Conservation (phyloP, 2,329 filamentous ascomycete genomes). For the Aschersonia sp. region DNA sequence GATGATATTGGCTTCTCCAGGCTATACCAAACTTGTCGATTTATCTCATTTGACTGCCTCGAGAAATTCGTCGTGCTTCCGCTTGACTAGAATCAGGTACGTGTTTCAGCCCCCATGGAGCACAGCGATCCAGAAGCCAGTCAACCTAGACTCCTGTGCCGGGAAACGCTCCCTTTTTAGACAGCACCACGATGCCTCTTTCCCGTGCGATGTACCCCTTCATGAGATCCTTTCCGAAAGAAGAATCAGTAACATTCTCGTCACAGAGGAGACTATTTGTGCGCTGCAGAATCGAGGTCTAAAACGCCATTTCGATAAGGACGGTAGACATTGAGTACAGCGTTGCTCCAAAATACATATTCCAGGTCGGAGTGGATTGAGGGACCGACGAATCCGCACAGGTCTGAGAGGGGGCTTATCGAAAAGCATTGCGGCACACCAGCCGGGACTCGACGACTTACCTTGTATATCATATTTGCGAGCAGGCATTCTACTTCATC, state of each 20-base stretch:
- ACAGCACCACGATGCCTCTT: constrained; percentile 77
- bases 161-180: constrained; percentile 85
- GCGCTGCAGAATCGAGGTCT: not conserved
- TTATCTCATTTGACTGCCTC: too few species aligned
- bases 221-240: constrained; percentile 58
- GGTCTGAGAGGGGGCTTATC: not conserved
- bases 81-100: too few species aligned
- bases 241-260: constrained; percentile 4
- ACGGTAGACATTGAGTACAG: not conserved
- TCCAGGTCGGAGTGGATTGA: not conserved
- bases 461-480: constrained; percentile 98
- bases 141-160: constrained; percentile 55
- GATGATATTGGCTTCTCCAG: too few species aligned
- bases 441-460: constrained; percentile 20
- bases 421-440: not conserved
- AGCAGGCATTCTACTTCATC: constrained; percentile 94
- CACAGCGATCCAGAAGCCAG: too few species aligned
- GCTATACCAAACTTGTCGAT: too few species aligned
- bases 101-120: too few species aligned
- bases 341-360: not conserved
- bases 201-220: constrained; percentile 96
- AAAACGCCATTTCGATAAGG: too few species aligned
- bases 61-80: too few species aligned
- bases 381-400: not conserved
- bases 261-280: not conserved